Evolutionary conservation across 805 yeast species (phyloP), one percentile per base, ranked within the genome.

Genomic region (Barnettozyma salicaria): DNA sequence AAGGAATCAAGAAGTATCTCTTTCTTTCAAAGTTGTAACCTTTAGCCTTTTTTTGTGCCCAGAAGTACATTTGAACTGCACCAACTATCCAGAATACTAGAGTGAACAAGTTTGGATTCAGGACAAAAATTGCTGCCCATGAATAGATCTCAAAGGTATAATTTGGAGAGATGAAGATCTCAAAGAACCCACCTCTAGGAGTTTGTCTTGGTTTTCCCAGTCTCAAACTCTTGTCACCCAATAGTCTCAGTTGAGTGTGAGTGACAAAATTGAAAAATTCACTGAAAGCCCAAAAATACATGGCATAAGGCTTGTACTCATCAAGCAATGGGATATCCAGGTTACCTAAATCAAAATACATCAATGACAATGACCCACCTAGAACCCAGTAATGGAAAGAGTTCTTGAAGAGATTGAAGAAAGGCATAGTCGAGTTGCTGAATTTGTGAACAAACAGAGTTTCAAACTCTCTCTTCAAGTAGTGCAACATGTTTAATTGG

Each of bases 331-430:
- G 49, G 67, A 72, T 62, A 76, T 81, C 28, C 80, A 74, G 22
- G 68, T 52, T 64, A 78, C 95, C 53, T 71, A 78, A 48, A 60
- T 68, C 49, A 51, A 63, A 78, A 73, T 80, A 49, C 65, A 53
- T 44, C 45, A 70, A 30, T 48, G 70, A 48, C 63, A 69, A 58
- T 10, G 74, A 56, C 7, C 97, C 97, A 37, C 88, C 81, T 47
- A 90, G 65, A n/a, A 85, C 59, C 97, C 97, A 90, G 64, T 92
- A 92, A 60, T 92, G 97, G 47, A 74, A 67, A 27, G 88, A 80
- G 65, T 92, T 92, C 64, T 89, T 87, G 71, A 90, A 84, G 41
- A 92, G 63, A 61, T 87, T 84, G 58, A 76, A 73, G 29, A 83
- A 52, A 4, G 98, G 98, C 98, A 92, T 92, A 11, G 98, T 92